A percentile compares a stretch with the other conserved stretches of the same genome.
Conservation (phyloP, 805 yeast genomes). For the Myxozyma melibiosi region DNA sequence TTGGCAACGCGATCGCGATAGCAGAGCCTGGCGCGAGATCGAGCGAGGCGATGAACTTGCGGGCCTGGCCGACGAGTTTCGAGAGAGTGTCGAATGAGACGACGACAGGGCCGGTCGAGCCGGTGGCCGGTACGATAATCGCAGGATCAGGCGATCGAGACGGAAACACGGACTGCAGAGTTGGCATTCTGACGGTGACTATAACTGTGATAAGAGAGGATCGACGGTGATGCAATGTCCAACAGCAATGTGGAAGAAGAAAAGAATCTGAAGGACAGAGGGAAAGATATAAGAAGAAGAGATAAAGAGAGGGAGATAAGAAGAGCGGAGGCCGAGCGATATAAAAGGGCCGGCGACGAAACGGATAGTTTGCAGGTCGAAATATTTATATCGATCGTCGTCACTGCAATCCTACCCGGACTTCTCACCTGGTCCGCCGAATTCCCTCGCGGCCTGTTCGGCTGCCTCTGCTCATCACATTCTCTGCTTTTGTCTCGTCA, state of each 20-base stretch:
- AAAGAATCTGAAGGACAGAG: neutral
- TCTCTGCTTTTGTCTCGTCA: too few relatives aligned
- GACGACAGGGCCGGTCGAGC: neutral
- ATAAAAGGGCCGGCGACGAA: too few relatives aligned
- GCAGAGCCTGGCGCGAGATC: conserved; percentile 22
- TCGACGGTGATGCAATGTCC: neutral
- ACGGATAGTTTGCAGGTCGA: too few relatives aligned
- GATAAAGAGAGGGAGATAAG: neutral
- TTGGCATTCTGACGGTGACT: conserved; percentile 15
- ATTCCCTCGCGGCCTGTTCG: too few relatives aligned
- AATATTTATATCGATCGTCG: too few relatives aligned
- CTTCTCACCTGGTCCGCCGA: neutral
- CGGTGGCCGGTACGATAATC: conserved; percentile 20
- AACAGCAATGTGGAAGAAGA: neutral
- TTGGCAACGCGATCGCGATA: conserved; percentile 58
- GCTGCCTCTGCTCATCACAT: too few relatives aligned
- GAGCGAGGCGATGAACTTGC: conserved; percentile 22
- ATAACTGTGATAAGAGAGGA: neutral
- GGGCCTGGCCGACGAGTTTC: conserved; percentile 7
- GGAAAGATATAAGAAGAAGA: neutral
- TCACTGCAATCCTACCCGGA: neutral
- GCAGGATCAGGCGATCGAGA: conserved; percentile 14
- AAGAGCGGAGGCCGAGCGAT: too few relatives aligned
- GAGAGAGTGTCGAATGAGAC: conserved; percentile 18
- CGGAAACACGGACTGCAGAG: conserved; percentile 14